These are phyloP conservation scores for Bipolaris bicolor DNA, from an alignment of 2,329 filamentous ascomycete species.

Conservation along the genomic window DNA sequence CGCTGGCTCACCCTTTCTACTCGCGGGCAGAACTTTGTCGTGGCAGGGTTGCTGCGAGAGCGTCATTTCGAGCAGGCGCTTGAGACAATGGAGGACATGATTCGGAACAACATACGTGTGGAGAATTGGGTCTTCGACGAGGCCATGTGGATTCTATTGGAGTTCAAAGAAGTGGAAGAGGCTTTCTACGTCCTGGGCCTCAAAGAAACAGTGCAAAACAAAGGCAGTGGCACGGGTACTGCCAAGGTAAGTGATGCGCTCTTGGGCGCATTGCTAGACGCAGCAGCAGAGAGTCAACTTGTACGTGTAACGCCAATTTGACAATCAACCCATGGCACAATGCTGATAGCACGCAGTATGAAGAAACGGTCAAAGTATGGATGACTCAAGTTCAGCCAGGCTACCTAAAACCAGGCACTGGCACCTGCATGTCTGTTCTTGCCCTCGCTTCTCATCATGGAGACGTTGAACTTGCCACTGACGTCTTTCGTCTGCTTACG, in stretches of 20 bases:
- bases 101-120: conserved; percentile 60
- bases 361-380: conserved; percentile 75
- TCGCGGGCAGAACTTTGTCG: conserved; percentile 69
- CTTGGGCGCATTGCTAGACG: conserved; percentile 76
- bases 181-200: conserved; percentile 68
- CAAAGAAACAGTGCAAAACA: conserved; percentile 42
- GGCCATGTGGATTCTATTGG: conserved; percentile 74
- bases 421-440: conserved; percentile 71
- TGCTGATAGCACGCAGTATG: conserved; percentile 54
- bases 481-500: conserved; percentile 71
- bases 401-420: conserved; percentile 68
- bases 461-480: conserved; percentile 71
- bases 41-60: conserved; percentile 78
- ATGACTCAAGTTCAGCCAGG: conserved; percentile 64
- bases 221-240: conserved; percentile 26
- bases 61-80: conserved; percentile 83
- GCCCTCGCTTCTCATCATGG: conserved; percentile 72
- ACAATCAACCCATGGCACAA: not conserved
- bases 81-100: conserved; percentile 70
- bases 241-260: conserved; percentile 58
- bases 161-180: conserved; percentile 77
- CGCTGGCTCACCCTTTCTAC: conserved; percentile 71
- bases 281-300: conserved; percentile 69
- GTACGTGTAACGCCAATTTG: conserved; percentile 36
- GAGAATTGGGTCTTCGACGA: conserved; percentile 79